Percentiles rank a stretch among this genome's conserved stretches.
Conservation (phyloP, 805 yeast genomes). For the Pichia californica region DNA sequence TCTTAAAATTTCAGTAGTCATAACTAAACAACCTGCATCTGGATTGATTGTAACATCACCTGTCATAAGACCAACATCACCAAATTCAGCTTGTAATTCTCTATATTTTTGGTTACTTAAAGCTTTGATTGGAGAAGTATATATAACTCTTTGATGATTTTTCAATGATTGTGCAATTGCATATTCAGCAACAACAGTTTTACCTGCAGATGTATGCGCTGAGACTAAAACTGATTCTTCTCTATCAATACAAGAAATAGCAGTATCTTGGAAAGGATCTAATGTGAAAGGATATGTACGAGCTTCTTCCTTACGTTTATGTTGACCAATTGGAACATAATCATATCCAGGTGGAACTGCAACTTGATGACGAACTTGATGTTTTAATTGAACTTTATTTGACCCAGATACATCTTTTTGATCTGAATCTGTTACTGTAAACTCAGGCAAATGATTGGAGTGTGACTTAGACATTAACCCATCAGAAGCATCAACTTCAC, state of each 20-base stretch:
- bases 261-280: slow-evolving; percentile 97
- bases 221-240: slow-evolving; percentile 92
- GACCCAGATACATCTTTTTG: background rate
- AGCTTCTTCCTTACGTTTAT: slow-evolving; percentile 71
- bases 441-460: no score
- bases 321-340: slow-evolving; percentile 83
- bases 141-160: slow-evolving; percentile 88
- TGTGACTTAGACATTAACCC: slow-evolving; percentile 46
- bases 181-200: slow-evolving; percentile 94
- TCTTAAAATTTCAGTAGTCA: slow-evolving; percentile 95
- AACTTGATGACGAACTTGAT: slow-evolving; percentile 96
- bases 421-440: slow-evolving; percentile 10
- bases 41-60: slow-evolving; percentile 98
- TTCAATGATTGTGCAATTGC: slow-evolving; percentile 94
- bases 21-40: slow-evolving; percentile 90
- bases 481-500: slow-evolving; percentile 79
- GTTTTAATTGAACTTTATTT: slow-evolving; percentile 44
- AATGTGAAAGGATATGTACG: slow-evolving; percentile 85
- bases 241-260: slow-evolving; percentile 93
- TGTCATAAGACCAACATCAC: slow-evolving; percentile 87
- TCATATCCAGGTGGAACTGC: slow-evolving; percentile 91
- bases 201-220: slow-evolving; percentile 97
- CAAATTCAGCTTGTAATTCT: slow-evolving; percentile 38
- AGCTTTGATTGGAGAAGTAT: slow-evolving; percentile 92
- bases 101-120: slow-evolving; percentile 86